Conservation (phyloP, 2,329 filamentous ascomycete species). For the Cladophialophora psammophila region DNA sequence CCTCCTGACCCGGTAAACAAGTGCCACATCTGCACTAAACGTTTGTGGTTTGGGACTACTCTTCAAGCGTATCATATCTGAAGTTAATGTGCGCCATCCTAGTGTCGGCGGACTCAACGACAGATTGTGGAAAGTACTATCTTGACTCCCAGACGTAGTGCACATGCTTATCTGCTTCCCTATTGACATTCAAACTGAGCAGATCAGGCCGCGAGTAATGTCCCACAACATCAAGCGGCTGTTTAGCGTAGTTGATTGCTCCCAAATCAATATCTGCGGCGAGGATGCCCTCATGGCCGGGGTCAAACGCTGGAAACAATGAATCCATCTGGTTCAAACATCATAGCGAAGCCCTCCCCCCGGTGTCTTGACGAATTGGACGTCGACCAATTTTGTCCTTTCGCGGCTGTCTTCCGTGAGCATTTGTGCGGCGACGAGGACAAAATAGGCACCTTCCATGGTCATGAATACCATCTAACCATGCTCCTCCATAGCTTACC, state of each 20-base stretch:
- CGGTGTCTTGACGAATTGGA: constrained; percentile 1
- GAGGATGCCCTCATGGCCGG: constrained; percentile 55
- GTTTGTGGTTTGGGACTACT: too few relatives aligned
- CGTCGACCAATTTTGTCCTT: constrained; percentile 2
- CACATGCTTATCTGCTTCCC: constrained; percentile 7
- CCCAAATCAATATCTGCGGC: constrained; percentile 58
- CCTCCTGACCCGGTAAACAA: too few relatives aligned
- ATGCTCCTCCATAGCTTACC: too few relatives aligned
- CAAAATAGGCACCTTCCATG: constrained; percentile 20
- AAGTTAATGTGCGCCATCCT: too few relatives aligned
- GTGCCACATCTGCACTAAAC: too few relatives aligned
- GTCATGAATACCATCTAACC: constrained; percentile 8
- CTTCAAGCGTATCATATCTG: too few relatives aligned
- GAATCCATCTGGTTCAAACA: constrained; percentile 60
- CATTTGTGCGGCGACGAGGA: constrained; percentile 21
- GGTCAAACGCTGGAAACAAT: constrained; percentile 48
- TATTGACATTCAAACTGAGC: constrained; percentile 53
- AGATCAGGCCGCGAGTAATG: constrained; percentile 62
- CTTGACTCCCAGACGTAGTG: not conserved
- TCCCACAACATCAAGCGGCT: constrained; percentile 55
- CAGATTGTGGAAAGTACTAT: too few relatives aligned
- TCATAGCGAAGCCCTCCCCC: constrained; percentile 55
- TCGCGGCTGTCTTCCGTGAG: constrained; percentile 14
- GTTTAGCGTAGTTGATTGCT: constrained; percentile 49
- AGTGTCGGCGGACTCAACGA: too few relatives aligned